Evolutionary conservation across 495 filamentous ascomycete species (phyloP).

Genomic region (Penicillium turbatum): DNA sequence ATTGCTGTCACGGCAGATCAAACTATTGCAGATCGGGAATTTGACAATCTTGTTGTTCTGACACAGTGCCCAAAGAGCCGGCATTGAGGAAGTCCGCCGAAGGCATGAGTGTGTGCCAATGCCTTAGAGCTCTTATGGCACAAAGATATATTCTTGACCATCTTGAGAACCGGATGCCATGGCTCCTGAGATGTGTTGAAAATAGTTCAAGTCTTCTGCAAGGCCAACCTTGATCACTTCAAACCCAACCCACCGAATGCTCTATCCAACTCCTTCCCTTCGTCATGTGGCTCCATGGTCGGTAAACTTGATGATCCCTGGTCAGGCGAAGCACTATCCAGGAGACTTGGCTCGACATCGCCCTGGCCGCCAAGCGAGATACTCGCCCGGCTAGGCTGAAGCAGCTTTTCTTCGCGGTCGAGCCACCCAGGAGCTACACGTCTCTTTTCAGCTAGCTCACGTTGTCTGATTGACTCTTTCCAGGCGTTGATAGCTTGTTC

Average conservation of each 20-base stretch:
- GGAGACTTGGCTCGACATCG: conserved; percentile 40
- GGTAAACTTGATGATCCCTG: conserved; percentile 35
- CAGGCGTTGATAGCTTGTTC: conserved; percentile 61
- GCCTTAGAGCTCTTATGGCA: background rate
- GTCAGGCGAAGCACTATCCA: conserved; percentile 44
- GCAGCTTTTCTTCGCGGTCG: conserved; percentile 77
- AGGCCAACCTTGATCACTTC: conserved; percentile 30
- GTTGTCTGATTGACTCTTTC: conserved; percentile 63
- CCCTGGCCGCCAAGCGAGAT: conserved; percentile 8
- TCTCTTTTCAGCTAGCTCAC: conserved; percentile 88
- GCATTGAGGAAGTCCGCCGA: background rate
- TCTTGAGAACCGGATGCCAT: background rate
- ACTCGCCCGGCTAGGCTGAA: conserved; percentile 57
- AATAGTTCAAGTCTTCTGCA: background rate
- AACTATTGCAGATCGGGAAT: background rate
- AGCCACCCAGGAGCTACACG: conserved; percentile 90
- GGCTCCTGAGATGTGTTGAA: background rate
- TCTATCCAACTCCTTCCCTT: conserved; percentile 81
- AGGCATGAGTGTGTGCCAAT: background rate
- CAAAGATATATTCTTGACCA: too few species aligned
- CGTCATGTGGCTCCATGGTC: conserved; percentile 49
- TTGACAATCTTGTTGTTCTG: background rate
- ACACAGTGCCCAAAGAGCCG: too few species aligned
- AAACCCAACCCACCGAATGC: conserved; percentile 72
- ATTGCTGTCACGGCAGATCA: background rate